Evolutionary conservation across 2,329 filamentous ascomycete species (phyloP).

Genomic region (Fusarium robinianum): DNA sequence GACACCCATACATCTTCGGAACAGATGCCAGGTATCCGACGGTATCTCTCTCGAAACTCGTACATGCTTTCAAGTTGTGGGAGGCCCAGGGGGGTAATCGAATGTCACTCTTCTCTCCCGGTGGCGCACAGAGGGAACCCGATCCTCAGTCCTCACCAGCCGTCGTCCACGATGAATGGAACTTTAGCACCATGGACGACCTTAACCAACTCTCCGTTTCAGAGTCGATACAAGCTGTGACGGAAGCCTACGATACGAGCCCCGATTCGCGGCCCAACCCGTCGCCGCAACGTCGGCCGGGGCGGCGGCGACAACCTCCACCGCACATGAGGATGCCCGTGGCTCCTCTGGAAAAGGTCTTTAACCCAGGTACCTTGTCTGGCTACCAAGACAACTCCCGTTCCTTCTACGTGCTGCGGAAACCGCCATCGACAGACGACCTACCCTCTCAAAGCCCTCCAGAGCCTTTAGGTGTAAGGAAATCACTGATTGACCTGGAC

Average conservation of each 20-base stretch:
- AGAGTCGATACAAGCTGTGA: conserved; percentile 60
- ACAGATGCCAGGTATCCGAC: conserved; percentile 67
- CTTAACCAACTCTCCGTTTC: conserved; percentile 59
- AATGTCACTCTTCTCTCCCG: conserved; percentile 62
- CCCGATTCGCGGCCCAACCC: conserved; percentile 58
- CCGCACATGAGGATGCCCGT: conserved; percentile 59
- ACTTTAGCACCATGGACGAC: conserved; percentile 65
- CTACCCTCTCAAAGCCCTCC: conserved; percentile 59
- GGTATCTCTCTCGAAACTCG: conserved; percentile 63
- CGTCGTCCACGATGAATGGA: conserved; percentile 63
- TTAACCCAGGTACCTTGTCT: conserved; percentile 66
- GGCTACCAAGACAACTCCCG: conserved; percentile 66
- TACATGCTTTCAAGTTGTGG: conserved; percentile 74
- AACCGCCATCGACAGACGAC: conserved; percentile 48
- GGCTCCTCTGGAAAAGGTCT: conserved; percentile 64
- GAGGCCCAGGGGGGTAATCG: conserved; percentile 73
- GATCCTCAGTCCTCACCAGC: conserved; percentile 50
- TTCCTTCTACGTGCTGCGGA: conserved; percentile 58
- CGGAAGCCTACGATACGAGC: conserved; percentile 61
- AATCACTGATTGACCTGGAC: conserved; percentile 67
- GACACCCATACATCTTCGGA: conserved; percentile 68
- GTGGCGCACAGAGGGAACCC: conserved; percentile 58
- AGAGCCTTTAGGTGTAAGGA: conserved; percentile 54
- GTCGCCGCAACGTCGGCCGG: conserved; percentile 54
- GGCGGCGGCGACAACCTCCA: conserved; percentile 58